Percentiles rank a stretch among this genome's conserved stretches.
These are phyloP conservation scores for Clohesyomyces aquaticus DNA, from an alignment of 495 filamentous ascomycete species.

Conservation along the genomic window DNA sequence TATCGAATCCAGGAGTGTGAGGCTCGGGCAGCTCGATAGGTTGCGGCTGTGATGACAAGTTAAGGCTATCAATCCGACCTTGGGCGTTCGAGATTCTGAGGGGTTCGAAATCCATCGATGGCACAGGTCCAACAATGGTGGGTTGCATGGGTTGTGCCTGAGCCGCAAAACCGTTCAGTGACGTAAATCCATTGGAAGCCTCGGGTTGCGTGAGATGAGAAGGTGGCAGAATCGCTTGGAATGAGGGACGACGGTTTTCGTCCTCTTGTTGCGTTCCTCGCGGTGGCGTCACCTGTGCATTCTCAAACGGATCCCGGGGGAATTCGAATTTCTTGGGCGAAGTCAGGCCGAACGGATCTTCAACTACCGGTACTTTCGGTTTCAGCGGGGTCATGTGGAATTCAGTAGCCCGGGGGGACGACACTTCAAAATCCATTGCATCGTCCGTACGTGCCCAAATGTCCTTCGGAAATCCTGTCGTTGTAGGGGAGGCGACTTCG, in stretches of 20 bases:
- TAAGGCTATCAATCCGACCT: constrained; percentile 27
- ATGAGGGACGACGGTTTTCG: constrained; percentile 32
- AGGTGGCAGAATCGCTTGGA: constrained; percentile 37
- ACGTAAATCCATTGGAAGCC: constrained; percentile 34
- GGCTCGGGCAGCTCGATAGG: constrained; percentile 1
- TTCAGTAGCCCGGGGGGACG: constrained; percentile 33
- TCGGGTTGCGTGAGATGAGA: constrained; percentile 30
- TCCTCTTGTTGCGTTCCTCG: constrained; percentile 18
- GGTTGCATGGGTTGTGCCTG: constrained; percentile 5
- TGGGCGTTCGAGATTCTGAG: background rate
- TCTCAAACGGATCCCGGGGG: constrained; percentile 20
- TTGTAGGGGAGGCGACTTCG: constrained; percentile 26
- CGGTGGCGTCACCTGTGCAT: constrained; percentile 7
- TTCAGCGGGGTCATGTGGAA: constrained; percentile 42
- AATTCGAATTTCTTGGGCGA: constrained; percentile 35
- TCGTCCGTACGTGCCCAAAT: constrained; percentile 1
- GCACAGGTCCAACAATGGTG: background rate
- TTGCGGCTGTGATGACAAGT: constrained; percentile 8
- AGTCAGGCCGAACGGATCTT: constrained; percentile 35
- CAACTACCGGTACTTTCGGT: constrained; percentile 22
- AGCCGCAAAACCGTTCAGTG: constrained; percentile 29
- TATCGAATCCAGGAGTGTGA: constrained; percentile 5
- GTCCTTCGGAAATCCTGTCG: constrained; percentile 34
- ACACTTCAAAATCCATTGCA: constrained; percentile 9
- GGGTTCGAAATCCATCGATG: background rate